phyloP scores from a whole-genome alignment of 768 basidiomycete genomes.

The Lactifluus pinguis region DNA sequence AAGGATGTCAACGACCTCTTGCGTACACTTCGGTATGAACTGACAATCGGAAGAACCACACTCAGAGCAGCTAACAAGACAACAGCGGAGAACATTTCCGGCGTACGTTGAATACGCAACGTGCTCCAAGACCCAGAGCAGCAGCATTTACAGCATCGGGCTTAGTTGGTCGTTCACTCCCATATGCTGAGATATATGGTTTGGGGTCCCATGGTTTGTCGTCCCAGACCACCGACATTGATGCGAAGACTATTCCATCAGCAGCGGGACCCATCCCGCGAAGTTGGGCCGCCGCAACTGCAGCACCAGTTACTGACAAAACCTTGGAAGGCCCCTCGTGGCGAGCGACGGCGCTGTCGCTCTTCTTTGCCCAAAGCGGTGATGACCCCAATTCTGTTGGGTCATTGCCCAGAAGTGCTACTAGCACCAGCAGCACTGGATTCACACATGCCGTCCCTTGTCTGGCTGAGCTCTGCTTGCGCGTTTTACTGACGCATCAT shows the following conservation, averaged over 20 bases:
- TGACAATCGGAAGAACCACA: not conserved
- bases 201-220: not conserved
- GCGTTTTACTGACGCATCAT: slow-evolving; percentile 34
- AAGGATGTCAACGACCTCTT: slow-evolving; percentile 38
- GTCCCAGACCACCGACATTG: not conserved
- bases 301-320: slow-evolving; percentile 20
- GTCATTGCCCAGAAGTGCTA: not conserved
- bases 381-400: not conserved
- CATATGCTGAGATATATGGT: slow-evolving; percentile 18
- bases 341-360: slow-evolving; percentile 48
- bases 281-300: slow-evolving; percentile 41
- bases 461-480: slow-evolving; percentile 51
- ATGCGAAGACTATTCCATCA: not conserved
- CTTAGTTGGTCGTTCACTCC: slow-evolving; percentile 8
- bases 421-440: slow-evolving; percentile 1
- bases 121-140: slow-evolving; percentile 14
- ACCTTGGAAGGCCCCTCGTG: slow-evolving; percentile 30
- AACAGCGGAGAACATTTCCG: slow-evolving; percentile 65
- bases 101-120: slow-evolving; percentile 46
- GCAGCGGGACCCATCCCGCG: slow-evolving; percentile 33
- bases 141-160: not conserved
- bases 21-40: slow-evolving; percentile 41
- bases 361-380: slow-evolving; percentile 34
- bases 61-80: slow-evolving; percentile 2
- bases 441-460: slow-evolving; percentile 32